Evolutionary conservation across 208 protist genomes (phyloP), one percentile per base, ranked within the genome.

Genomic region (Giardia duodenalis): DNA sequence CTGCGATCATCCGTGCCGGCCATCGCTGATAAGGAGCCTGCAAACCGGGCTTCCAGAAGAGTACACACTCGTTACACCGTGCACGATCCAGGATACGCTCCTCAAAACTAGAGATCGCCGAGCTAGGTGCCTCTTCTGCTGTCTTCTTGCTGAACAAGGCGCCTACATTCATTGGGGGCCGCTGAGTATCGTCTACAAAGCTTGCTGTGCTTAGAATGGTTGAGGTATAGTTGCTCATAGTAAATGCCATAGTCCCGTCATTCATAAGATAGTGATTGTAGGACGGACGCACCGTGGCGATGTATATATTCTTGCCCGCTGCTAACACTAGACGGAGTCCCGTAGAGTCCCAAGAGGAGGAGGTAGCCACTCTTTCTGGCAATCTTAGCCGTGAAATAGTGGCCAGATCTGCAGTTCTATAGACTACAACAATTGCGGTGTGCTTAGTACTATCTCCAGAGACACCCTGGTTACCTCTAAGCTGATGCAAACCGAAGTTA

Each of bases 221-320:
- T n/a, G n/a, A n/a, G n/a, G n/a, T n/a, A n/a, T n/a, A n/a, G n/a
- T 19, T 42, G 47, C 88, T 45, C 2, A 47, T n/a, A 19, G 88
- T 47, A 91, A 47, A 91, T 19, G n/a, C 88, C 2, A 91, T 45
- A 43, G 88, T 91, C 10, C 88, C 88, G 88, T 91, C 88, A 47
- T 4, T 2, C 4, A 91, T 22, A 19, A 91, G n/a, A 91, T 43
- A 48, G 43, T 91, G 88, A 47, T 45, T 1, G 47, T 91, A 91
- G 4, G 42, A 47, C 10, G 45, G 88, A 42, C 88, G 1, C 4
- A 91, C n/a, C 44, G 30, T 47, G 2, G 45, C 88, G 1, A 91
- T 4, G n/a, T 47, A 91, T 19, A 91, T 2, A 1, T n/a, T 1
- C 2, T 1, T n/a, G 2, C 45, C 88, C 4, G 88, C 45, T 1